Base-by-base conservation (phyloP, 768 basidiomycete genomes). In the Trametes meyenii region DNA sequence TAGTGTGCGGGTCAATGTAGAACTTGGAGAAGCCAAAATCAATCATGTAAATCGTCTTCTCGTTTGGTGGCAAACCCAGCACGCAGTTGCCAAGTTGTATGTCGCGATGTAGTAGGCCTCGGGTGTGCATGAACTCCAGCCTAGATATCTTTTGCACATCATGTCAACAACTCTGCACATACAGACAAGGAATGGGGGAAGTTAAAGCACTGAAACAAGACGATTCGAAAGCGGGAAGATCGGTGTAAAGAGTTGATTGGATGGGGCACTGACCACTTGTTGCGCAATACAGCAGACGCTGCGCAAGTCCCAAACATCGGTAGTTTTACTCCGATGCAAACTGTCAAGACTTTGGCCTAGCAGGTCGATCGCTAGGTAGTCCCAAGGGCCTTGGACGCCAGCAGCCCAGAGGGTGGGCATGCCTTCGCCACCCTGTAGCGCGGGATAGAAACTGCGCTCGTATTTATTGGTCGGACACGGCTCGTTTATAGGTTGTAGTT, bases 1-100 rank as follows among this genome's bases (percentile, higher is more conserved):
- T 79, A 3, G 87, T 89, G 48, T 71, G 63, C 21, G 81, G 80
- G 72, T 92, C 88, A 63, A 91, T 84, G 64, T 89, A 92, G 35
- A 81, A 81, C 68, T 91, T 92, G 17, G 89, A 89, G 71, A 92
- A 92, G 14, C 90, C 90, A 70, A 92, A 92, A 71, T 92, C 90
- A 66, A 92, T 92, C 89, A 92, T 88, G 68, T 90, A 92, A 63
- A 92, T 78, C 39, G 74, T 79, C 53, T 78, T 78, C 14, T 87
- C 78, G 63, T 89, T 75, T 0, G 87, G 84, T 3, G 79, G 73
- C 50, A 80, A 76, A 14, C 90, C 90, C 54, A 91, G 70, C 3
- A 83, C 85, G 65, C 86, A 88, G 70, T 92, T 92, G 1, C 90
- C 90, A 7, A 91, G 81, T 63, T 92, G 90, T 51, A 92, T 86